Base-by-base conservation (phyloP, 106 monocot genomes). In the Xerophyta viscosa region DNA sequence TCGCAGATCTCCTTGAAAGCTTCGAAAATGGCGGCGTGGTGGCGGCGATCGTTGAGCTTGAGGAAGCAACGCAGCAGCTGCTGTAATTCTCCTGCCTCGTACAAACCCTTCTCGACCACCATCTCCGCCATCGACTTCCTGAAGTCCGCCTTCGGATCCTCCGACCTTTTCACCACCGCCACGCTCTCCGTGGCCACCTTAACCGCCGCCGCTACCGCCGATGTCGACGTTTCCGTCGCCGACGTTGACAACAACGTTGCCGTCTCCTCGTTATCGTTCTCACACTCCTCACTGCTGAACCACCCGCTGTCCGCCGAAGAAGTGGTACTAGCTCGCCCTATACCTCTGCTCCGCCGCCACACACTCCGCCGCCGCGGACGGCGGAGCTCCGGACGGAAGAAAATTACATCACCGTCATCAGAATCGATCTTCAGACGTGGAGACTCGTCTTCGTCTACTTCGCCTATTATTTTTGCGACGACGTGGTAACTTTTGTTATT, bases 111-210 rank as follows among this genome's bases (percentile, higher is more conserved):
- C 74, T 83, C 92, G 46, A 70, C 62, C 48, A 92, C 71, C 92
- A 92, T 92, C 71, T 92, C 92, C 63, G 65, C 64, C 79, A 92
- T 92, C 50, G 92, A 86, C 33, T 71, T 52, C 63, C 82, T 62
- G 78, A 92, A 92, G 60, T 92, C 92, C 20, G 12, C 67, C 56
- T 72, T 43, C 8, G 92, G 92, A 50, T 92, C 71, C 28, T 57
- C 65, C 57, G 92, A 92, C 31, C 42, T 41, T 73, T 92, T 92
- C 60, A 79, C 73, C 67, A 92, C 83, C 41, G 91, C 91, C 46
- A 86, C 66, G 56, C 86, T 70, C 63, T 71, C 82, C 47, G 29
- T 52, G 31, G 70, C 79, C 37, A 20, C 54, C 28, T 20, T 24
- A 37, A 26, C 57, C 46, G 14, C 60, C 15, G 31, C 50, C 22